Percentiles rank a stretch among this genome's conserved stretches.
Conservation (phyloP, 371 early-diverging fungal genomes). For the Lichtheimia corymbifera region DNA sequence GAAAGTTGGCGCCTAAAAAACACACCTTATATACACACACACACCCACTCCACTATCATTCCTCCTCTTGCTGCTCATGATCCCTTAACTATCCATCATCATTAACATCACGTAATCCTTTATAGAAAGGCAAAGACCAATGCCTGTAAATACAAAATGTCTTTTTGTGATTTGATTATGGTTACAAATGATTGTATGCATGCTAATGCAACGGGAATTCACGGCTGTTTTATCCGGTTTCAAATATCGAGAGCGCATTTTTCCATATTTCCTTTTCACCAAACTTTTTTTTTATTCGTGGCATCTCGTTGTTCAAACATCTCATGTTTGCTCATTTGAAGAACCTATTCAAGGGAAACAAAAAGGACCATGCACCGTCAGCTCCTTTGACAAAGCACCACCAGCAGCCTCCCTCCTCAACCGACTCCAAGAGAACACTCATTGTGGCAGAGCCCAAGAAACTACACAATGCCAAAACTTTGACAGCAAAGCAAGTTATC, state of each 20-base stretch:
- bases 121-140: neutral
- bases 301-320: neutral
- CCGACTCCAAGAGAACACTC: conserved; percentile 3
- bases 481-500: conserved; percentile 27
- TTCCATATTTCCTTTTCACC: neutral
- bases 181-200: neutral
- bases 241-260: neutral
- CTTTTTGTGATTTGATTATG: neutral
- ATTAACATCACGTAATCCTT: neutral
- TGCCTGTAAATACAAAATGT: too few species aligned
- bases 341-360: conserved; percentile 17
- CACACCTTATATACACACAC: too few species aligned
- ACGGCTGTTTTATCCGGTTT: neutral
- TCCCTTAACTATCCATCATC: neutral
- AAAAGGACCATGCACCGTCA: neutral
- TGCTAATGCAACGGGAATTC: neutral
- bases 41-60: neutral
- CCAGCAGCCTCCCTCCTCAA: neutral
- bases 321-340: conserved; percentile 19
- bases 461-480: conserved; percentile 11
- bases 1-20: conserved; percentile 17
- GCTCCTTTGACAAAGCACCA: neutral
- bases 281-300: conserved; percentile 1
- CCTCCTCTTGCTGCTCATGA: neutral
- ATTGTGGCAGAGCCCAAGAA: conserved; percentile 7